Percentiles rank a stretch among this genome's conserved stretches.
phyloP scores from a whole-genome alignment of 768 basidiomycete species.

The Lactarius sanguifluus region DNA sequence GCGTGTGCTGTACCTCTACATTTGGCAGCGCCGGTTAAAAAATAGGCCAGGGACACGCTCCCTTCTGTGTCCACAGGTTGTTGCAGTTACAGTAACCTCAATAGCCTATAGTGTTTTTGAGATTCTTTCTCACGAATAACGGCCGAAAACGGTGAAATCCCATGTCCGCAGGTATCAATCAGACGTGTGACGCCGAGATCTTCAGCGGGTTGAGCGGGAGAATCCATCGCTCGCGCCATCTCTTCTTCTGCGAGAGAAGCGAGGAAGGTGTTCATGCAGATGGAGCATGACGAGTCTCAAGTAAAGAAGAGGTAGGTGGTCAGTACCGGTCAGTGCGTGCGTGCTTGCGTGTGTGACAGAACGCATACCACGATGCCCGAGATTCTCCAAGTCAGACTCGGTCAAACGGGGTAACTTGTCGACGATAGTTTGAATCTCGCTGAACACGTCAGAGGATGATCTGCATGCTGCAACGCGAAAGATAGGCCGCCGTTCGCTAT shows the following conservation, averaged over 20 bases:
- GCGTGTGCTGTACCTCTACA: too few relatives aligned
- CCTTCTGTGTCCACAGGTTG: too few relatives aligned
- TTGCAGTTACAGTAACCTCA: too few relatives aligned
- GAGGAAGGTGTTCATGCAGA: slow-evolving; percentile 70
- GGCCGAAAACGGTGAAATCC: too few relatives aligned
- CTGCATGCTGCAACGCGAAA: not conserved
- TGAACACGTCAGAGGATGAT: slow-evolving; percentile 21
- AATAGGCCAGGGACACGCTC: too few relatives aligned
- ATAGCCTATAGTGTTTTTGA: too few relatives aligned
- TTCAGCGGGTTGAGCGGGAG: slow-evolving; percentile 70
- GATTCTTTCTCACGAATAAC: too few relatives aligned
- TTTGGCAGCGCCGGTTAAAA: too few relatives aligned
- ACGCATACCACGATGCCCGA: slow-evolving; percentile 48
- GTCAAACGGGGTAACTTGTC: slow-evolving; percentile 49
- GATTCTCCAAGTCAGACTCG: slow-evolving; percentile 48
- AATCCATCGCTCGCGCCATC: slow-evolving; percentile 70
- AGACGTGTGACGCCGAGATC: slow-evolving; percentile 70
- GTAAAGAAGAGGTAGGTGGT: not conserved
- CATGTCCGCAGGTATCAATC: slow-evolving; percentile 45
- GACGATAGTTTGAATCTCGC: slow-evolving; percentile 43
- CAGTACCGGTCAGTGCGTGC: not conserved
- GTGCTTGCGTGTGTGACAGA: not conserved
- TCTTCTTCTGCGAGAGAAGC: slow-evolving; percentile 75
- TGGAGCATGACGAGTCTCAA: slow-evolving; percentile 71
- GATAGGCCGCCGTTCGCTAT: not conserved